Base-by-base conservation (phyloP, 306 rosid genomes). In the Pyrus betulifolia region DNA sequence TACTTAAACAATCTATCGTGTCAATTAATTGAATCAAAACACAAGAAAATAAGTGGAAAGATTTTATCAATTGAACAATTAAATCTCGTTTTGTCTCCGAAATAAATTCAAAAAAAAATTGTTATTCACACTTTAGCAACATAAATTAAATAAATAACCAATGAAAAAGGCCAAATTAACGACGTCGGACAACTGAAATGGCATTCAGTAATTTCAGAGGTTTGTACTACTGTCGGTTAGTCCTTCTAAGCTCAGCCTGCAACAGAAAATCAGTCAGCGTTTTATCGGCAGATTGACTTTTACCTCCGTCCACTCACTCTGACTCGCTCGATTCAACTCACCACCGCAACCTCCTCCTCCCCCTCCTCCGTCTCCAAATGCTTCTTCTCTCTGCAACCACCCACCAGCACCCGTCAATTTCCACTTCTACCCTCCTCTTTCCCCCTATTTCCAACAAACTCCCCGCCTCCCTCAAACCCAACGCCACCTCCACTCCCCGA, bases 351-450 rank as follows among this genome's bases (percentile, higher is more conserved):
- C 68, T 18, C 19, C 21, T 7, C 38, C 70, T 5, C 15, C 65
- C n/a, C 17, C 71, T 13, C 67, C 65, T 1, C 4, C 52, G 6
- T 12, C 71, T 8, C 21, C 78, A 62, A 78, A 90, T 87, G 96
- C 85, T 84, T 45, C 81, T 84, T 40, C 72, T 87, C 84, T 86
- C 86, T 70, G 81, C 85, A 49, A 73, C 58, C 51, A 4, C 82
- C 57, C 84, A 78, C 46, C 82, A 79, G 5, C 66, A n/a, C 82
- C 67, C 71, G 31, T 71, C 78, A 65, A 44, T 83, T 72, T 79
- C 60, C 64, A 45, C 77, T 28, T 64, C 72, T 49, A 6, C 71
- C 71, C 76, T 72, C 33, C 58, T 21, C 25, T 59, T 82, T 40
- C 67, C 77, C 71, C 2, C 25, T 67, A 69, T 33, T 75, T 70